phyloP scores from a whole-genome alignment of 768 basidiomycete genomes.

The Porphyrellus cyaneotinctus region DNA sequence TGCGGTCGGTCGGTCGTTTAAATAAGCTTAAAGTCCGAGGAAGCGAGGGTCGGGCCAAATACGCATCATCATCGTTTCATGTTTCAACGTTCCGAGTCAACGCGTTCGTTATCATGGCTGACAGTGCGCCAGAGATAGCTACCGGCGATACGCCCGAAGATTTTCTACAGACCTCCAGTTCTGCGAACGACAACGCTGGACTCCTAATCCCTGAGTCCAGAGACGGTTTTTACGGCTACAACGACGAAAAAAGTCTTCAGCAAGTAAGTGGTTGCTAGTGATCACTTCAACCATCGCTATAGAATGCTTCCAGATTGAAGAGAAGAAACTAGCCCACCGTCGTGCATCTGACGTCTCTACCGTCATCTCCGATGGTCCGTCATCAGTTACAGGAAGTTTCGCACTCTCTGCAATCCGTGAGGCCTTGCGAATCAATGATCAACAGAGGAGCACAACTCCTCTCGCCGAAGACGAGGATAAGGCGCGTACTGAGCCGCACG shows the following conservation, averaged over 20 bases:
- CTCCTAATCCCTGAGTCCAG: slow-evolving; percentile 46
- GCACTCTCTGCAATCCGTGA: slow-evolving; percentile 36
- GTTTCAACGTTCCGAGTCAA: slow-evolving; percentile 2
- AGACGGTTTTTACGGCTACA: slow-evolving; percentile 78
- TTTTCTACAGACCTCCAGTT: not conserved
- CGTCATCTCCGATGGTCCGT: slow-evolving; percentile 17
- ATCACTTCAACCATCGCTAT: slow-evolving; percentile 1
- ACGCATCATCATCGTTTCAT: slow-evolving; percentile 3
- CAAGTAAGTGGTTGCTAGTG: slow-evolving; percentile 47
- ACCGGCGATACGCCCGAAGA: not conserved
- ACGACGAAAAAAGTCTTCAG: slow-evolving; percentile 70
- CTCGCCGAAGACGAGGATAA: slow-evolving; percentile 38
- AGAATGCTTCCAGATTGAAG: slow-evolving; percentile 56
- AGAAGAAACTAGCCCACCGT: slow-evolving; percentile 65
- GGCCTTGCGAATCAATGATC: slow-evolving; percentile 22
- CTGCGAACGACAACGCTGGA: slow-evolving; percentile 17
- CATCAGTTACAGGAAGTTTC: slow-evolving; percentile 38
- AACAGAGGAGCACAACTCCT: slow-evolving; percentile 10
- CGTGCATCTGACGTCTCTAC: slow-evolving; percentile 51
- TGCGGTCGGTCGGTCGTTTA: not conserved
- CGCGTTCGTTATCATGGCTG: slow-evolving; percentile 17
- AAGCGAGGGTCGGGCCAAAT: slow-evolving; percentile 7
- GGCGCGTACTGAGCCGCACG: slow-evolving; percentile 28
- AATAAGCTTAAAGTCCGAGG: not conserved
- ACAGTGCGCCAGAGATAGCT: not conserved